Conservation (phyloP, 208 protist genomes). For the Leishmania guyanensis region DNA sequence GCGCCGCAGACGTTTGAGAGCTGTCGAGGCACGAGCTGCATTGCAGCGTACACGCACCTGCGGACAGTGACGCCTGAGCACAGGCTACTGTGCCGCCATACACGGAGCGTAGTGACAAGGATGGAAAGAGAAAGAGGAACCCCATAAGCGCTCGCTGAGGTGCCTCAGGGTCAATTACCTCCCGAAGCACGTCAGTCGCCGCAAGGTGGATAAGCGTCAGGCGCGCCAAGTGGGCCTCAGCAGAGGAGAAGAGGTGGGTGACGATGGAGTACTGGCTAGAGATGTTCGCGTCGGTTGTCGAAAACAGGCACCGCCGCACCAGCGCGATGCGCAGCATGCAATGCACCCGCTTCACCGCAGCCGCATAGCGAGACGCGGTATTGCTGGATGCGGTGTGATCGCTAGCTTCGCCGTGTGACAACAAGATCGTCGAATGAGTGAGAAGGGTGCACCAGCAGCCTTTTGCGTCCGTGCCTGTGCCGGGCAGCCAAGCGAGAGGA, state of each 20-base stretch:
- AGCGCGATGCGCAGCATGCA: constrained; percentile 17
- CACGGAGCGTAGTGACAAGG: not conserved
- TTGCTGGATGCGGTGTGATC: not conserved
- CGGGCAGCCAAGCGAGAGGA: constrained; percentile 9
- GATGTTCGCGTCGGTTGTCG: constrained; percentile 1
- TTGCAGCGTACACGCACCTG: not conserved
- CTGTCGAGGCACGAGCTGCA: not conserved
- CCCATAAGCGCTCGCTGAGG: constrained; percentile 9
- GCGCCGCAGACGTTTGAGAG: not conserved
- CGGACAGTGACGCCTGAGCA: not conserved
- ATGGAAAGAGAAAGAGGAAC: constrained; percentile 20
- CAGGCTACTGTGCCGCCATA: constrained; percentile 8
- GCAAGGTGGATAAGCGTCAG: constrained; percentile 24
- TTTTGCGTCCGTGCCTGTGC: constrained; percentile 16
- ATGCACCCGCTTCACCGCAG: not conserved
- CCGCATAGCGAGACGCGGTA: not conserved
- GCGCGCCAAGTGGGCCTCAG: not conserved
- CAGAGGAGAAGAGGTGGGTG: constrained; percentile 16
- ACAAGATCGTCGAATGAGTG: constrained; percentile 13
- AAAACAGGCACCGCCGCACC: constrained; percentile 9
- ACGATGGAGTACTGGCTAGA: constrained; percentile 25
- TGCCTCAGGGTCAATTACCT: not conserved
- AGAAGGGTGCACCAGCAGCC: constrained; percentile 27
- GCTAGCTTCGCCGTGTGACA: not conserved
- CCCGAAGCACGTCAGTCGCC: not conserved